Base-by-base conservation (phyloP, 148 eudicot genomes). In the Nepenthes mirabilis region DNA sequence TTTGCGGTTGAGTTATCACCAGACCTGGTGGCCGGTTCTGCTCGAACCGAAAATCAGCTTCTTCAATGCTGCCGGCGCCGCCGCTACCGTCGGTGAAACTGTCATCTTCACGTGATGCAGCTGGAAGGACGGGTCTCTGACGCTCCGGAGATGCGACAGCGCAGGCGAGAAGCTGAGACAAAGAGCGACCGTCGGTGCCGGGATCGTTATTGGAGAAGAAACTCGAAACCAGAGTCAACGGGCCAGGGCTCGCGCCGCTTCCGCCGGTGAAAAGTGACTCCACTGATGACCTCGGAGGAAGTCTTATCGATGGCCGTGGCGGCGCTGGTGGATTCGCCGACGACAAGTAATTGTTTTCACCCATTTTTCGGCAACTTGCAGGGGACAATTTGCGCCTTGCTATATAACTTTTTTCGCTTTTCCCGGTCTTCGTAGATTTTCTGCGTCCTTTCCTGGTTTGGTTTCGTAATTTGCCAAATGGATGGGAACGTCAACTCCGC, bases 121-220 rank as follows among this genome's bases (percentile, higher is more conserved):
- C 37, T 0, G 2, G 5, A 52, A 51, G 52, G 6, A 9, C 14
- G 34, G 37, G 50, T 33, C n/a, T 37, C 43, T 56, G 50, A 35
- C 71, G 63, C 3, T 53, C 57, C 2, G 85, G 85, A 35, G 84
- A 80, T 1, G 72, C 74, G 75, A 81, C 72, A 43, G 83, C 84
- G 8, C 83, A 85, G 53, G 83, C 80, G 50, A 84, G 76, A 11
- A 84, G 86, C 84, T 84, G 86, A 61, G 90, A 81, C 61, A 84
- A 84, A 45, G 86, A 76, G 48, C 74, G 69, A 43, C 56, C 53
- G 53, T 70, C 71, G 23, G 80, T 65, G 13, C 69, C 72, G 2
- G 74, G 64, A 37, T 57, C 53, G 48, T 63, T 71, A 14, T 84
- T 83, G 14, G 83, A 52, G 77, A 84, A 84, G 69, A 79, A 79